phyloP scores from a whole-genome alignment of 108 stramenopile genomes.

The Fragilariopsis cylindrus region DNA sequence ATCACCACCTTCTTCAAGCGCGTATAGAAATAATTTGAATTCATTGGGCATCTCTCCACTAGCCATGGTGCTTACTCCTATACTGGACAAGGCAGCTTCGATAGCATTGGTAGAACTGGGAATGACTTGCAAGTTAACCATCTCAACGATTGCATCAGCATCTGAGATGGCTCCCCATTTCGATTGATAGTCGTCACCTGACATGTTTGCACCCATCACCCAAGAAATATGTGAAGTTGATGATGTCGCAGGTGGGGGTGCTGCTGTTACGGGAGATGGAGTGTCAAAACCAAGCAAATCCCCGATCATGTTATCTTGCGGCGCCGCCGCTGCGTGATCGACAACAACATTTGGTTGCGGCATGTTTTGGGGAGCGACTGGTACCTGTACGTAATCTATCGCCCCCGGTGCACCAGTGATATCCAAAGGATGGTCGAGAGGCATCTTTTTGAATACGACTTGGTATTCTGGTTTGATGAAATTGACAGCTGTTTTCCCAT shows the following conservation, averaged over 20 bases:
- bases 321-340: slow-evolving; percentile 8
- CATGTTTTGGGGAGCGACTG: slow-evolving; percentile 34
- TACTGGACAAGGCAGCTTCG: slow-evolving; percentile 54
- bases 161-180: slow-evolving; percentile 83
- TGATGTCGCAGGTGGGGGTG: slow-evolving; percentile 41
- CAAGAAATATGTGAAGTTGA: slow-evolving; percentile 40
- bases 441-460: slow-evolving; percentile 71
- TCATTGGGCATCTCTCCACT: slow-evolving; percentile 86
- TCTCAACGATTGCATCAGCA: slow-evolving; percentile 61
- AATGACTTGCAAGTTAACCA: slow-evolving; percentile 43
- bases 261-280: slow-evolving; percentile 41
- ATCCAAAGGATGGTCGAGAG: slow-evolving; percentile 74
- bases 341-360: slow-evolving; percentile 25
- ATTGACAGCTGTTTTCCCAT: slow-evolving; percentile 86
- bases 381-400: slow-evolving; percentile 16
- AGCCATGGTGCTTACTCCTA: slow-evolving; percentile 82
- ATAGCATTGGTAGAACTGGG: slow-evolving; percentile 63
- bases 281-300: slow-evolving; percentile 78
- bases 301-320: slow-evolving; percentile 21
- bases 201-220: slow-evolving; percentile 56
- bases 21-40: slow-evolving; percentile 91
- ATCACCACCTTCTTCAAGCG: slow-evolving; percentile 47
- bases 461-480: slow-evolving; percentile 89
- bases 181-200: slow-evolving; percentile 81
- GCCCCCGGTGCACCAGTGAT: not conserved